These are phyloP conservation scores for Pyrus bretschneideri DNA, from an alignment of 306 rosid species.

Conservation along the genomic window DNA sequence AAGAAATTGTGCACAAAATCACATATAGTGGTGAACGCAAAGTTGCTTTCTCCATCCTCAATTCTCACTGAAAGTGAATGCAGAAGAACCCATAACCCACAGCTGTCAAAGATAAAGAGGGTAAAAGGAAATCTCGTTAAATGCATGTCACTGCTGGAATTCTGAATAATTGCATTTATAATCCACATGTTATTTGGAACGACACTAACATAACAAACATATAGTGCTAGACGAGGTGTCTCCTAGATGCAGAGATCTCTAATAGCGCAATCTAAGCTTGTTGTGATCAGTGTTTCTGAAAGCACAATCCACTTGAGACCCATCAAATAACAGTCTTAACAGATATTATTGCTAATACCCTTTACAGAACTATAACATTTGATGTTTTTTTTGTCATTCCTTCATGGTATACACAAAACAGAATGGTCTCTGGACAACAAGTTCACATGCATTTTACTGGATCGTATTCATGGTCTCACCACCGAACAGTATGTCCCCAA, in stretches of 20 bases:
- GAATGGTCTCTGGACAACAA: neutral
- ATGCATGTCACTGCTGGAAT: neutral
- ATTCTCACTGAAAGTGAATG: slow-evolving; percentile 88
- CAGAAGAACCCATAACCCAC: slow-evolving; percentile 96
- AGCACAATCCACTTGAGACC: neutral
- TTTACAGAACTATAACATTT: no score
- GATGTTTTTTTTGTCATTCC: neutral
- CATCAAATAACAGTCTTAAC: neutral
- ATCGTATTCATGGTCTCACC: neutral
- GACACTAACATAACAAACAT: neutral
- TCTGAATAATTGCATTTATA: neutral
- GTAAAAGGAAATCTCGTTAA: neutral
- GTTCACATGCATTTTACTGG: neutral
- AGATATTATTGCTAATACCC: no score
- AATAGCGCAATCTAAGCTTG: neutral
- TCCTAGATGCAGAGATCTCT: no score
- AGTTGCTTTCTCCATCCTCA: slow-evolving; percentile 86
- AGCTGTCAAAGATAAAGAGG: slow-evolving; percentile 34
- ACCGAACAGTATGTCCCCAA: neutral
- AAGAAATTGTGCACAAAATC: slow-evolving; percentile 85
- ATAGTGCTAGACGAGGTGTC: neutral
- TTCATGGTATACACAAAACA: neutral
- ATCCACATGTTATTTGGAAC: neutral
- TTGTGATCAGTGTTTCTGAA: neutral
- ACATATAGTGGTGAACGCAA: slow-evolving; percentile 66